phyloP scores from a whole-genome alignment of 768 basidiomycete species.

The Gymnopilus junonius region DNA sequence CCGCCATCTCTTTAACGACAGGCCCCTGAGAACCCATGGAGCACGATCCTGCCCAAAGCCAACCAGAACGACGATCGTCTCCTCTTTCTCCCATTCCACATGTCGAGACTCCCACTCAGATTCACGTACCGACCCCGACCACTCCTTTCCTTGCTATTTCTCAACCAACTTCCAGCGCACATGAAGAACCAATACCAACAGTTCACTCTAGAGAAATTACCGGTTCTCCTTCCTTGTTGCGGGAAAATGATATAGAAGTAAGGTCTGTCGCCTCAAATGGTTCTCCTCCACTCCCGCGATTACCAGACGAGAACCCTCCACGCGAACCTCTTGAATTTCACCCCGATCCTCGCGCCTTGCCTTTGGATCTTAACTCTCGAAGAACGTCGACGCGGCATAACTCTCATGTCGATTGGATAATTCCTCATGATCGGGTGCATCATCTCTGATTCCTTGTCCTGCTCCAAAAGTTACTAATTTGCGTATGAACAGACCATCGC shows the following conservation, averaged over 20 bases:
- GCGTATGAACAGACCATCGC: not conserved
- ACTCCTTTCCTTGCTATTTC: not conserved
- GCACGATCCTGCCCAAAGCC: not conserved
- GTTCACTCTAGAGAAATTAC: not conserved
- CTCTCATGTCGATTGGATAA: conserved; percentile 1
- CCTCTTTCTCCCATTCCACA: not conserved
- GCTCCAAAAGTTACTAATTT: not conserved
- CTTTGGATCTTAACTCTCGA: conserved; percentile 3
- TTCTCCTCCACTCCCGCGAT: not conserved
- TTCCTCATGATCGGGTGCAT: not conserved
- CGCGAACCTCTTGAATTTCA: not conserved
- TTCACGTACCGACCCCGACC: not conserved
- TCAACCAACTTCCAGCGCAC: not conserved
- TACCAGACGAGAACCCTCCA: conserved; percentile 3
- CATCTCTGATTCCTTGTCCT: not conserved
- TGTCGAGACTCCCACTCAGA: not conserved
- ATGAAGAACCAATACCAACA: not conserved
- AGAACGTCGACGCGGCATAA: not conserved
- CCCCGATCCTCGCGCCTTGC: conserved; percentile 6
- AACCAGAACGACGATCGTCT: not conserved
- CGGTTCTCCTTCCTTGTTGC: not conserved
- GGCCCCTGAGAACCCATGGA: not conserved
- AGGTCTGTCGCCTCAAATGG: not conserved
- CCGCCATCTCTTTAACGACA: not conserved
- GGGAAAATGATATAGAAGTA: not conserved